These are phyloP conservation scores for Volvox reticuliferus DNA, from an alignment of 139 green algal genomes.

Conservation along the genomic window DNA sequence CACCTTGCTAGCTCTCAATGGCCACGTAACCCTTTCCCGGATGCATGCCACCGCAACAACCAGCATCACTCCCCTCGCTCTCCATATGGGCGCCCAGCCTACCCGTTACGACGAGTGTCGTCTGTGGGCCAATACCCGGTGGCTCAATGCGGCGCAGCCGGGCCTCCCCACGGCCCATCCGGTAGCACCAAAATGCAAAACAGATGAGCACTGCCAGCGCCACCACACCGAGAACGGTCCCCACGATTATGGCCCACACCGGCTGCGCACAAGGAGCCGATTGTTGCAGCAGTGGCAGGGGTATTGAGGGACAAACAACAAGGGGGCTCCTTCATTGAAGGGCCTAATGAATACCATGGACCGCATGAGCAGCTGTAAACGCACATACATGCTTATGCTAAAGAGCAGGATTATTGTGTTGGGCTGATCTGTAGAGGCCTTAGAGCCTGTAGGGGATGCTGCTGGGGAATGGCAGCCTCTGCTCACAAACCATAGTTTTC, in stretches of 20 bases:
- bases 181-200: neutral
- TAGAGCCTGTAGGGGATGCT: too few species aligned
- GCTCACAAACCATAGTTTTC: too few species aligned
- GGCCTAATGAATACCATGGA: neutral
- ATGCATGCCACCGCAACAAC: too few species aligned
- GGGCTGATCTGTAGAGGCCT: too few species aligned
- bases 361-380: too few species aligned
- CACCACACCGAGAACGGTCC: neutral
- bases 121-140: neutral
- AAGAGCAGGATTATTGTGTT: too few species aligned
- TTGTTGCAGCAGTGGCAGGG: neutral
- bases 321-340: too few species aligned
- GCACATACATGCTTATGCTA: too few species aligned
- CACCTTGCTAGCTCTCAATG: too few species aligned
- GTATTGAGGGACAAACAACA: neutral
- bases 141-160: slow-evolving; percentile 9
- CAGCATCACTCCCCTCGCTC: neutral
- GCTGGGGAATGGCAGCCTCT: too few species aligned
- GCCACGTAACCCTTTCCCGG: too few species aligned
- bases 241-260: neutral
- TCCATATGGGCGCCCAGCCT: neutral
- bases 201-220: neutral
- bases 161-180: neutral
- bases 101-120: slow-evolving; percentile 37
- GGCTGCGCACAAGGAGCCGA: neutral